phyloP scores from a whole-genome alignment of 208 protist genomes.

The Angomonas ambiguus region DNA sequence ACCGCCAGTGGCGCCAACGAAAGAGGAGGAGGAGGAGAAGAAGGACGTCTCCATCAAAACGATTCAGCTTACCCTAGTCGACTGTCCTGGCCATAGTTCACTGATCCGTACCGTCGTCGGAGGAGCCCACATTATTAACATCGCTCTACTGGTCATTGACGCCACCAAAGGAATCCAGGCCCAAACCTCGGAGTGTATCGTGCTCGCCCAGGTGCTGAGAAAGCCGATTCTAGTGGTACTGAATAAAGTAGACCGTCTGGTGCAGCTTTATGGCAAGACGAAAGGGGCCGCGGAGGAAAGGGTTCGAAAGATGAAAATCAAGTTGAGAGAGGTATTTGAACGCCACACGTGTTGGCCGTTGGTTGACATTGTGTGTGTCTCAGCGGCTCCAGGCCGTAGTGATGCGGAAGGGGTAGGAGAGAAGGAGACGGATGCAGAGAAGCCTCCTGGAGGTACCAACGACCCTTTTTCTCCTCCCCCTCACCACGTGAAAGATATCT shows the following conservation, averaged over 20 bases:
- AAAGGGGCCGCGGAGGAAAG: not conserved
- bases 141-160: constrained; percentile 97
- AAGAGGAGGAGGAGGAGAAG: not conserved
- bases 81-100: constrained; percentile 98
- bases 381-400: constrained; percentile 44
- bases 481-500: not conserved
- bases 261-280: constrained; percentile 17
- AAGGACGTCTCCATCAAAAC: not conserved
- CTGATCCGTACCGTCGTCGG: constrained; percentile 98
- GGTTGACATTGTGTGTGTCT: constrained; percentile 61
- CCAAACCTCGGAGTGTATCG: constrained; percentile 96
- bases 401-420: not conserved
- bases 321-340: constrained; percentile 50
- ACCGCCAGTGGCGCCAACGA: too few species aligned
- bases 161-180: constrained; percentile 97
- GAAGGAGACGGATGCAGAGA: too few species aligned
- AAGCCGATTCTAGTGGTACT: constrained; percentile 92
- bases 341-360: constrained; percentile 60
- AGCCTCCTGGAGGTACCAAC: too few species aligned
- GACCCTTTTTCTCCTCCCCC: not conserved
- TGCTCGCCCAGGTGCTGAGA: constrained; percentile 72
- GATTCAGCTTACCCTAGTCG: constrained; percentile 94
- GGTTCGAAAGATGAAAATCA: not conserved
- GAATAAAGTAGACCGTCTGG: constrained; percentile 95
- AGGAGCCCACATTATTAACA: constrained; percentile 98